Base-by-base conservation (phyloP, 2,329 filamentous ascomycete species). In the Annulohypoxylon truncatum region DNA sequence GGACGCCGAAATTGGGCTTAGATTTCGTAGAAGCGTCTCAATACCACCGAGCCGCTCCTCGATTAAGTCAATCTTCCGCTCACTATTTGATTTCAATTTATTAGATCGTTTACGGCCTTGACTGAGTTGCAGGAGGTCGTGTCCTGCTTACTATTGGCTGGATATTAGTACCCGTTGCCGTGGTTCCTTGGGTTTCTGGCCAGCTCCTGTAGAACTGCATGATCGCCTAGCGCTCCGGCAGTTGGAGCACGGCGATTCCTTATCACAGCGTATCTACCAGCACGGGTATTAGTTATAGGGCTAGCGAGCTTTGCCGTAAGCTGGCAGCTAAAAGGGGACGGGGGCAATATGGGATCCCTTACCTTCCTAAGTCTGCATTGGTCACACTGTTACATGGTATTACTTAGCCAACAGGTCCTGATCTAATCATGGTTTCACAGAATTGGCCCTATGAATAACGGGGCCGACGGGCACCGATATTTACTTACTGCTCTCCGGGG, bases 111-210 rank as follows among this genome's bases (percentile, higher is more conserved):
- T 15, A 28, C n/a, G n/a, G n/a, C n/a, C n/a, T n/a, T n/a, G n/a
- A 38, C 13, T n/a, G 10, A 26, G 26, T 20, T 22, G 38, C 44
- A 26, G 29, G 22, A 47, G 8, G 38, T 13, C 18, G 13, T 15
- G 31, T 46, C 4, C 7, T 40, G 79, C 84, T 70, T 77, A 88
- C 85, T 88, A 88, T 81, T 88, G 85, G 44, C 84, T 85, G 2
- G 86, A 87, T 63, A 88, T 88, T 67, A 88, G 78, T 38, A 88
- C 85, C 55, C 86, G 79, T 71, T 87, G 85, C 40, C 85, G 80
- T 46, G 80, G 78, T 72, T 87, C 85, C 73, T 84, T 86, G 24
- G 84, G 83, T 64, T 84, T 82, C 71, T 87, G 85, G 6, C 83
- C 83, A 10, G 80, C 77, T 2, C 85, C 85, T 0, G 84, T 86